A percentile compares a stretch with the other conserved stretches of the same genome.
These are phyloP conservation scores for Fusarium concolor DNA, from an alignment of 2,329 filamentous ascomycete species.

Conservation along the genomic window DNA sequence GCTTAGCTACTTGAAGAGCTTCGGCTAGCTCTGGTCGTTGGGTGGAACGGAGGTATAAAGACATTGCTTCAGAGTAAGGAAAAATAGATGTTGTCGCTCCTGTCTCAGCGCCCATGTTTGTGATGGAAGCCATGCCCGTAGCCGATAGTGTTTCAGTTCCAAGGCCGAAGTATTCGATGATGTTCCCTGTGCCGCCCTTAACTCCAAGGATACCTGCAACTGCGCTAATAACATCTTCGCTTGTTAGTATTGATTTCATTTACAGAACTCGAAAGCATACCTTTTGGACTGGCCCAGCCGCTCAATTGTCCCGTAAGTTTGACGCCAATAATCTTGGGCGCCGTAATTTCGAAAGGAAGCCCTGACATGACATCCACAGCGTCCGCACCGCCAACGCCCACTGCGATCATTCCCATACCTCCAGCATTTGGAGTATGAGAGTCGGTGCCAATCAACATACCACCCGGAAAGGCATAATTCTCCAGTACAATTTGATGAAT, in stretches of 20 bases:
- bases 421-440: slow-evolving; percentile 97
- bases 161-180: slow-evolving; percentile 93
- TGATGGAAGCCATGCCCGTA: slow-evolving; percentile 92
- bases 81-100: slow-evolving; percentile 95
- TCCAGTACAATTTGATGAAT: slow-evolving; percentile 99
- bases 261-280: background rate
- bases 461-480: slow-evolving; percentile 95
- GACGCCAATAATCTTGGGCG: slow-evolving; percentile 90
- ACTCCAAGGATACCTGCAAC: slow-evolving; percentile 73
- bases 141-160: slow-evolving; percentile 89
- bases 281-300: slow-evolving; percentile 74
- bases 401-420: slow-evolving; percentile 90
- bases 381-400: slow-evolving; percentile 96
- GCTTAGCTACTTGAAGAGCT: slow-evolving; percentile 65
- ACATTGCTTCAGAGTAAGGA: slow-evolving; percentile 86
- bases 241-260: background rate
- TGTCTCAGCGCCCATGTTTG: slow-evolving; percentile 89
- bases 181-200: slow-evolving; percentile 90
- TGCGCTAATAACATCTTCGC: background rate
- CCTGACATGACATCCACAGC: slow-evolving; percentile 97
- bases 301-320: slow-evolving; percentile 83
- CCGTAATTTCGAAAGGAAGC: slow-evolving; percentile 96
- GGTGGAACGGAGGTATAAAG: slow-evolving; percentile 87
- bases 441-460: slow-evolving; percentile 99
- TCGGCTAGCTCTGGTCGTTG: slow-evolving; percentile 57